Evolutionary conservation across 768 basidiomycete genomes (phyloP).

Genomic region (Termitomyces sp.): DNA sequence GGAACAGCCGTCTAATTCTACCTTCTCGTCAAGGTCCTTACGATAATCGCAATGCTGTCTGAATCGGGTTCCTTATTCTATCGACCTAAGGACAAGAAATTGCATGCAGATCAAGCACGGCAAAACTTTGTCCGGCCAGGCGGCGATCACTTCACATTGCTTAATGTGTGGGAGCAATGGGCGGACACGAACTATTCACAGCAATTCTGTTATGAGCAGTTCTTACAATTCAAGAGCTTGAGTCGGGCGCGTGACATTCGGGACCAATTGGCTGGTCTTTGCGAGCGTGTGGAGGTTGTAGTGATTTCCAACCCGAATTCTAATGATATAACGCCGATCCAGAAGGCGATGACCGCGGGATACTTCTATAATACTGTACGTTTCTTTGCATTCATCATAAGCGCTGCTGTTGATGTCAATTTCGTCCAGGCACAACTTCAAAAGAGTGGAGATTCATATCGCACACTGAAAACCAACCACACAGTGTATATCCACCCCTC

Average conservation of each 20-base stretch:
- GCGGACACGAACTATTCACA: constrained; percentile 96
- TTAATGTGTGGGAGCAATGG: constrained; percentile 99
- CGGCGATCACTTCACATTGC: constrained; percentile 95
- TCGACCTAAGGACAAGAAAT: constrained; percentile 96
- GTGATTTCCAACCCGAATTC: constrained; percentile 85
- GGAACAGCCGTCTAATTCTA: neutral
- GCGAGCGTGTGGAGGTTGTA: constrained; percentile 95
- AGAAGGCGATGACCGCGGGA: constrained; percentile 92
- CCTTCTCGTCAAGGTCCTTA: constrained; percentile 60
- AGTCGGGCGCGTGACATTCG: constrained; percentile 94
- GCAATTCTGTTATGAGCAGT: constrained; percentile 95
- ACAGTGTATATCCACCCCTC: constrained; percentile 97
- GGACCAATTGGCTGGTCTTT: constrained; percentile 90
- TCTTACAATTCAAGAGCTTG: constrained; percentile 91
- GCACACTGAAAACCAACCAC: constrained; percentile 93
- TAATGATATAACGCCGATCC: constrained; percentile 88
- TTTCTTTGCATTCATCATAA: constrained; percentile 5
- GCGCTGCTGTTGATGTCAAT: neutral
- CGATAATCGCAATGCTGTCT: constrained; percentile 95
- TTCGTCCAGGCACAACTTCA: constrained; percentile 74
- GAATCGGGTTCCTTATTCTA: constrained; percentile 95
- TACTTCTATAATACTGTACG: constrained; percentile 94
- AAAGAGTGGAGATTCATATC: constrained; percentile 94
- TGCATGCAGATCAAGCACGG: constrained; percentile 95
- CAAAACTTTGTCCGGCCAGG: constrained; percentile 95